Base-by-base conservation (phyloP, 768 basidiomycete species). In the Porpolomopsis calyptriformis region DNA sequence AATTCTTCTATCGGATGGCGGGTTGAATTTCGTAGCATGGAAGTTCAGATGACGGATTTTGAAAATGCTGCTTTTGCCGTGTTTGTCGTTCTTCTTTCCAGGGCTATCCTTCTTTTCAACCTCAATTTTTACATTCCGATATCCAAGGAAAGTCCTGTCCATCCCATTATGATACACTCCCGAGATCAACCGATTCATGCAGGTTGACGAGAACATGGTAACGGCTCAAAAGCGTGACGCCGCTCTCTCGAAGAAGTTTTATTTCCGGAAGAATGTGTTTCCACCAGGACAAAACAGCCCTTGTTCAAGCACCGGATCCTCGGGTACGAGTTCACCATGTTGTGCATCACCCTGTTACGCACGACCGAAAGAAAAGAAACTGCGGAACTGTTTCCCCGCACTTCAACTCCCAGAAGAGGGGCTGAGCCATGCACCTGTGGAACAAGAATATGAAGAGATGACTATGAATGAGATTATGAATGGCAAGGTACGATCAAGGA, bases 21-120 rank as follows among this genome's bases (percentile, higher is more conserved):
- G 33, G 94, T 98, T 4, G 96, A 99, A 61, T 99, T 99, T 66
- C 74, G 96, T 47, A 90, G 87, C 60, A 98, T 98, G 96, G 96
- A 99, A 62, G 92, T 98, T 2, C 96, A 98, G 58, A 77, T 97
- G 60, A 98, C 96, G 7, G 96, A 99, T 66, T 99, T 92, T 57
- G 96, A 98, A 68, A 99, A 99, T 60, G 96, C 96, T 1, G 92
- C 96, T 4, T 97, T 91, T 61, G 80, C 91, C 26, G 78, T 97
- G 36, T 98, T 99, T 65, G 76, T 94, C 42, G 93, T 98, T 11
- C 77, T 99, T 23, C 72, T 99, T 6, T 94, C 96, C 3, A 76
- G 96, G 33, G 93, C 92, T 1, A 96, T 99, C 52, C 72, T 99
- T 47, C 80, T 73, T 55, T 91, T 91, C 66, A 83, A 85, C 50